phyloP scores from a whole-genome alignment of 2,329 filamentous ascomycete species.

The Triangularia setosa region DNA sequence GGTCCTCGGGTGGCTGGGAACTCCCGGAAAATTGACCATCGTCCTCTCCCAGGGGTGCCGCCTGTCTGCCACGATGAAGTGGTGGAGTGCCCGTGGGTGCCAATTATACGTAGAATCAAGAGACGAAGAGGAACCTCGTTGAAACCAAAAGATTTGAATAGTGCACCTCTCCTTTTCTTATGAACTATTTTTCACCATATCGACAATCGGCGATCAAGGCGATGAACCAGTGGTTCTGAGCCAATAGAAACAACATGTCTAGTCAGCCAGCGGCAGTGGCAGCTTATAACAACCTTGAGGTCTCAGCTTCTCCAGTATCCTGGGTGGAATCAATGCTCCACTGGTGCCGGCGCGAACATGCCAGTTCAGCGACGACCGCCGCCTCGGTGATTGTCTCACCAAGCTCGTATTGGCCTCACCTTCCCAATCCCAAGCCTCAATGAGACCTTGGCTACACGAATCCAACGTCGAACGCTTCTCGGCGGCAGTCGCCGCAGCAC shows the following conservation, averaged over 20 bases:
- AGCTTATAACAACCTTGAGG: background rate
- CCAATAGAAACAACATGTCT: background rate
- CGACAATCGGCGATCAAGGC: background rate
- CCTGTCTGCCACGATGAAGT: background rate
- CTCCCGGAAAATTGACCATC: background rate
- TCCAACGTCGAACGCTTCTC: background rate
- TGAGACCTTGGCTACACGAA: background rate
- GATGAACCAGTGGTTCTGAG: background rate
- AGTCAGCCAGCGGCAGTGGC: background rate
- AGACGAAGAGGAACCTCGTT: background rate
- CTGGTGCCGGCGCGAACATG: background rate
- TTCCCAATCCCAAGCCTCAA: background rate
- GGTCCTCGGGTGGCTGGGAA: background rate
- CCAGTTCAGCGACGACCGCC: background rate
- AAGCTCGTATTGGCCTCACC: slow-evolving; percentile 14
- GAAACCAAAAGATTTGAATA: background rate
- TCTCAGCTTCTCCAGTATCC: background rate
- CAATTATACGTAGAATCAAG: background rate
- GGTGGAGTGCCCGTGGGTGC: background rate
- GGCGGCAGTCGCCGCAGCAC: background rate
- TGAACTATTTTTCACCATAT: background rate
- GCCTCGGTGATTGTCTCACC: slow-evolving; percentile 16
- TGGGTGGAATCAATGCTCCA: background rate
- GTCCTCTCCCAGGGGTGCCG: background rate
- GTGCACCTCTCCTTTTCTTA: background rate